Evolutionary conservation across 768 basidiomycete species (phyloP).

Genomic region (Gyrodon lividus): DNA sequence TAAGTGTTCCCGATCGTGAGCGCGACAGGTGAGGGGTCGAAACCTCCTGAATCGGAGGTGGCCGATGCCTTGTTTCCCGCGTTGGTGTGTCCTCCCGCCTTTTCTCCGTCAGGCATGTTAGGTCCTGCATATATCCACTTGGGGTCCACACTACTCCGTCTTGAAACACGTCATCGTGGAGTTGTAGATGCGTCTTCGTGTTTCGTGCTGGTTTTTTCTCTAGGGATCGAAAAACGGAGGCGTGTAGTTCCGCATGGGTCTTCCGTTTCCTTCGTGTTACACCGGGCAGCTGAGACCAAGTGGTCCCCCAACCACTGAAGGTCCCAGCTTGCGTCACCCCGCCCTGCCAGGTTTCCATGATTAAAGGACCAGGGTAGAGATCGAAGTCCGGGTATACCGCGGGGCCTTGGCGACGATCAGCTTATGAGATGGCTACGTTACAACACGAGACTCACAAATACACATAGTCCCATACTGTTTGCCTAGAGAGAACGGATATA

Average conservation of each 20-base stretch:
- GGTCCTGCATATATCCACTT: conserved; percentile 24
- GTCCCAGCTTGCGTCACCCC: background rate
- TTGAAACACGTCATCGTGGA: conserved; percentile 34
- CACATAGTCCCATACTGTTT: background rate
- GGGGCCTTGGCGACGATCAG: background rate
- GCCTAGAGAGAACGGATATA: background rate
- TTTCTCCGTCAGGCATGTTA: conserved; percentile 5
- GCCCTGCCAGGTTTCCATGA: background rate
- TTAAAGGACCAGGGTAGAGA: conserved; percentile 15
- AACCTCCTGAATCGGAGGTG: background rate
- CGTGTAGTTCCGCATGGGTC: conserved; percentile 23
- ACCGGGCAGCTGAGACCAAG: background rate
- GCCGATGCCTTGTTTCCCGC: background rate
- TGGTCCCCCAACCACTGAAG: background rate
- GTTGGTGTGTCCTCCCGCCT: background rate
- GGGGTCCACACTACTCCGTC: conserved; percentile 29
- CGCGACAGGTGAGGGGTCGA: conserved; percentile 4
- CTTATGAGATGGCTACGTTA: background rate
- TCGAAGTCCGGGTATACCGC: conserved; percentile 26
- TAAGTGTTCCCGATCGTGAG: conserved; percentile 17
- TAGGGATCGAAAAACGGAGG: conserved; percentile 7
- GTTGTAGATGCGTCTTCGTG: conserved; percentile 36
- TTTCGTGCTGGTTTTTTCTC: conserved; percentile 8
- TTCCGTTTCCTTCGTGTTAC: conserved; percentile 12
- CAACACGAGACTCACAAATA: background rate